A percentile compares a stretch with the other conserved stretches of the same genome.
Evolutionary conservation across 164 flowering plant species (phyloP).

Genomic region (Vitis rotundifolia): DNA sequence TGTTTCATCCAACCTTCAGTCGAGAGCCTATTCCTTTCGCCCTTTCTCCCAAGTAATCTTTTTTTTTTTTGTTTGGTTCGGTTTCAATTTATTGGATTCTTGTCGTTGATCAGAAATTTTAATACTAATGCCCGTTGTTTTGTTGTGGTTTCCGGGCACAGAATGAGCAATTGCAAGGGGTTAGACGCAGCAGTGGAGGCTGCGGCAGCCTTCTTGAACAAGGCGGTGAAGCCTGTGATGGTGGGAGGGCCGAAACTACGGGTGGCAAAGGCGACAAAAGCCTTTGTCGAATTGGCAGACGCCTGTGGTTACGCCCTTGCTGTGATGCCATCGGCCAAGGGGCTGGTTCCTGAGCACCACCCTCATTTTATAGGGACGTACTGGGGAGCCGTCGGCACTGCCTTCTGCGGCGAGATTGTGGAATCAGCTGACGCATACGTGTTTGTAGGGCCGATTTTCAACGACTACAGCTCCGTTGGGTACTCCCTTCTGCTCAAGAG

Average conservation of each 20-base stretch:
- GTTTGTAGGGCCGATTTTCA: constrained; percentile 36
- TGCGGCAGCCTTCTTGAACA: constrained; percentile 27
- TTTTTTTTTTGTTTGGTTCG: background rate
- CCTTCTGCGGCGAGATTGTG: constrained; percentile 37
- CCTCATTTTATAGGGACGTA: constrained; percentile 37
- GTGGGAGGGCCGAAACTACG: constrained; percentile 37
- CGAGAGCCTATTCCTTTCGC: constrained; percentile 41
- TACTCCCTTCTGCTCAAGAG: constrained; percentile 39
- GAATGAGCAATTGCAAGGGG: constrained; percentile 34
- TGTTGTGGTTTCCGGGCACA: constrained; percentile 5
- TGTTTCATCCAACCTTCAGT: constrained; percentile 36
- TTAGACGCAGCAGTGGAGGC: constrained; percentile 39
- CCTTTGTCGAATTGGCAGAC: constrained; percentile 35
- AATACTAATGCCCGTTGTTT: background rate
- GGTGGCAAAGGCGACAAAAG: constrained; percentile 30
- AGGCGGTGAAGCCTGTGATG: constrained; percentile 41
- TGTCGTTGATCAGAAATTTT: too few relatives aligned
- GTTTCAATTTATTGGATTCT: background rate
- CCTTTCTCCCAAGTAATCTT: constrained; percentile 29
- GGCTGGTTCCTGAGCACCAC: constrained; percentile 31
- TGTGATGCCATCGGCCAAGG: constrained; percentile 42
- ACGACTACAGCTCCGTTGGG: constrained; percentile 41
- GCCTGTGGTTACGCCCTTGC: constrained; percentile 31
- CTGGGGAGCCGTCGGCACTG: constrained; percentile 40
- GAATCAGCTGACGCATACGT: constrained; percentile 40